Percentiles rank a stretch among this genome's conserved stretches.
phyloP scores from a whole-genome alignment of 2,329 filamentous ascomycete species.

The Trichophyton simii region DNA sequence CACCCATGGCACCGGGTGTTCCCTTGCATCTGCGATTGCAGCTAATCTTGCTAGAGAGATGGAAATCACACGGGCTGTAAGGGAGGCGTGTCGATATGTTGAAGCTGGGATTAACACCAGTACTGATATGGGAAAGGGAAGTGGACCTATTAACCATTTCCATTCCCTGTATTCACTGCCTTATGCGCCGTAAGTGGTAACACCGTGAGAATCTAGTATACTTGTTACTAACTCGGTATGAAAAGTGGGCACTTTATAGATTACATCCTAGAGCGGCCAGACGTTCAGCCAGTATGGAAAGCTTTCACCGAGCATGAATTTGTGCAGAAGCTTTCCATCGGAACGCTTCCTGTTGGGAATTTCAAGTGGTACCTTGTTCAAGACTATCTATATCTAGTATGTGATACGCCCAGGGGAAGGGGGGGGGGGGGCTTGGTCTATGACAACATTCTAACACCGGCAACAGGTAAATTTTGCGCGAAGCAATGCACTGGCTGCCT shows the following conservation, averaged over 20 bases:
- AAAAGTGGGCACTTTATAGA: conserved; percentile 67
- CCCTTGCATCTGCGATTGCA: conserved; percentile 64
- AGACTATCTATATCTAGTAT: conserved; percentile 78
- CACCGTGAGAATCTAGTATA: too few relatives aligned
- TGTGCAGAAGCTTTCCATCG: conserved; percentile 61
- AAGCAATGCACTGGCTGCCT: conserved; percentile 71
- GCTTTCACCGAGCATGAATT: conserved; percentile 72
- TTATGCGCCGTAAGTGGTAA: conserved; percentile 41
- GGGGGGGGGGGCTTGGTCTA: too few relatives aligned
- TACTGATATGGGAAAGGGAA: conserved; percentile 44
- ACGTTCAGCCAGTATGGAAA: conserved; percentile 64
- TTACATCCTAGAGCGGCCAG: conserved; percentile 62
- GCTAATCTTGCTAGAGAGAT: conserved; percentile 46
- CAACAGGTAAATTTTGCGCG: conserved; percentile 69
- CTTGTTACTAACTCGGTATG: too few relatives aligned
- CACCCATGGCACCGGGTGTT: conserved; percentile 92
- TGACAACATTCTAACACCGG: conserved; percentile 13
- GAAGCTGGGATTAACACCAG: conserved; percentile 50
- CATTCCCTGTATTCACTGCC: conserved; percentile 49
- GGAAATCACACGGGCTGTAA: conserved; percentile 39
- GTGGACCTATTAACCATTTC: conserved; percentile 56
- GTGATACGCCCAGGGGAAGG: neutral
- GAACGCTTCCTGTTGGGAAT: conserved; percentile 57
- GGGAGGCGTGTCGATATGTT: conserved; percentile 46
- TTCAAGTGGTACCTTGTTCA: conserved; percentile 88